phyloP scores from a whole-genome alignment of 1,284 basidiomycete genomes.

The Butyriboletus appendiculatus region DNA sequence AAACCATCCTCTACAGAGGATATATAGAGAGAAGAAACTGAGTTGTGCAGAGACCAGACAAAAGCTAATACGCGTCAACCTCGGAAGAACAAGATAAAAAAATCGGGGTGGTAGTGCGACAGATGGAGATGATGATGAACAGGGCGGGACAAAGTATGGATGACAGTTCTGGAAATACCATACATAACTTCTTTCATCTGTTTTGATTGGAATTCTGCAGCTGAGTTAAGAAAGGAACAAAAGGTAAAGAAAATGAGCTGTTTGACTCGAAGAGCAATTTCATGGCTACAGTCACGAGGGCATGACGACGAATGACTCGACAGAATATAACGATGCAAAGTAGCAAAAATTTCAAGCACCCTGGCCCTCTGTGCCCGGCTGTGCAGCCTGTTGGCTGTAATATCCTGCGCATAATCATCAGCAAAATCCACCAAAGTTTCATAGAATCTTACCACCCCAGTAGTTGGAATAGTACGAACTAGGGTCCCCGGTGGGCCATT shows the following conservation, averaged over 20 bases:
- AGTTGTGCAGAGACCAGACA: conserved; percentile 24
- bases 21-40: conserved; percentile 25
- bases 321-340: conserved; percentile 32
- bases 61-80: conserved; percentile 24
- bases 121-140: conserved; percentile 22
- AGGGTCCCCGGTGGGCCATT: conserved; percentile 72
- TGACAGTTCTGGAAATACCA: conserved; percentile 36
- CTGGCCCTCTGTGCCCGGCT: conserved; percentile 64
- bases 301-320: conserved; percentile 25
- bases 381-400: conserved; percentile 70
- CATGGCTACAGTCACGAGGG: conserved; percentile 38
- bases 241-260: conserved; percentile 19
- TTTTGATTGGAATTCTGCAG: conserved; percentile 29
- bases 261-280: conserved; percentile 24
- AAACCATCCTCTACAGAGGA: conserved; percentile 32
- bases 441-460: conserved; percentile 67
- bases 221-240: conserved; percentile 22
- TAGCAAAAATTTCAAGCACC: conserved; percentile 47
- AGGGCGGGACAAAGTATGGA: conserved; percentile 30
- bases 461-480: conserved; percentile 79
- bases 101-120: conserved; percentile 21
- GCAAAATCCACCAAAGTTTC: neutral
- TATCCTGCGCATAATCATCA: conserved; percentile 53
- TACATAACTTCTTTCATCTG: conserved; percentile 34
- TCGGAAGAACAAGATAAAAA: conserved; percentile 19